These are phyloP conservation scores for Aaosphaeria arxii DNA, from an alignment of 2,329 filamentous ascomycete genomes.

Conservation along the genomic window DNA sequence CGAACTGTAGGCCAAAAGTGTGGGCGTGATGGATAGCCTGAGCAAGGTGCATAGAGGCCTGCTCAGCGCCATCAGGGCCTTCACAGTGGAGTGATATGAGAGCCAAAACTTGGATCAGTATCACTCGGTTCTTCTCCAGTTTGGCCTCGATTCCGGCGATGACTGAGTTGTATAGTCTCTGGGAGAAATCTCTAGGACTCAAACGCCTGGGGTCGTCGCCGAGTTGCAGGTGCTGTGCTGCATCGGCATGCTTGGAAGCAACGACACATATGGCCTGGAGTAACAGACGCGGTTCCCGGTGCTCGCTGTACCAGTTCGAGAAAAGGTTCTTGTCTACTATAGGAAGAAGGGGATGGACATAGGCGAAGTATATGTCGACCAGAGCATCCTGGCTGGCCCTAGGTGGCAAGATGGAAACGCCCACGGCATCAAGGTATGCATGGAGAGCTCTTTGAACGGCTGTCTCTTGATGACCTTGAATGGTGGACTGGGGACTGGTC, in stretches of 20 bases:
- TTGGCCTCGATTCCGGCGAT: slow-evolving; percentile 41
- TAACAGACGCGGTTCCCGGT: slow-evolving; percentile 37
- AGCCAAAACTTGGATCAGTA: slow-evolving; percentile 46
- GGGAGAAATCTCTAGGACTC: slow-evolving; percentile 44
- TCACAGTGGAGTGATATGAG: slow-evolving; percentile 48
- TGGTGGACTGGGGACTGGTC: slow-evolving; percentile 26
- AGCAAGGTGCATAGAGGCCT: slow-evolving; percentile 45
- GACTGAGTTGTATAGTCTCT: slow-evolving; percentile 42
- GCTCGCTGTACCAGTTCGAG: slow-evolving; percentile 33
- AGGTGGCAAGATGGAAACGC: slow-evolving; percentile 32
- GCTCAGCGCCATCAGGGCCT: slow-evolving; percentile 46
- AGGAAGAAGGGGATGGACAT: slow-evolving; percentile 47
- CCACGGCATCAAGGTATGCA: slow-evolving; percentile 37
- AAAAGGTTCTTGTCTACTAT: slow-evolving; percentile 45
- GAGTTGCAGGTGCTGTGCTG: slow-evolving; percentile 40
- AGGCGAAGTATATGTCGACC: slow-evolving; percentile 45
- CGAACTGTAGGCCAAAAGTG: slow-evolving; percentile 47
- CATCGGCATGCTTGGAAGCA: slow-evolving; percentile 46
- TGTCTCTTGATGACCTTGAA: slow-evolving; percentile 15
- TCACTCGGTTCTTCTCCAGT: slow-evolving; percentile 44
- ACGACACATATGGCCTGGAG: slow-evolving; percentile 48
- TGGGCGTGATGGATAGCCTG: slow-evolving; percentile 51
- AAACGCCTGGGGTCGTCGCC: slow-evolving; percentile 31
- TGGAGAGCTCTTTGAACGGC: slow-evolving; percentile 32
- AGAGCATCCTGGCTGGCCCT: slow-evolving; percentile 36